phyloP scores from a whole-genome alignment of 805 yeast species.

The Ogataea wickerhamii region DNA sequence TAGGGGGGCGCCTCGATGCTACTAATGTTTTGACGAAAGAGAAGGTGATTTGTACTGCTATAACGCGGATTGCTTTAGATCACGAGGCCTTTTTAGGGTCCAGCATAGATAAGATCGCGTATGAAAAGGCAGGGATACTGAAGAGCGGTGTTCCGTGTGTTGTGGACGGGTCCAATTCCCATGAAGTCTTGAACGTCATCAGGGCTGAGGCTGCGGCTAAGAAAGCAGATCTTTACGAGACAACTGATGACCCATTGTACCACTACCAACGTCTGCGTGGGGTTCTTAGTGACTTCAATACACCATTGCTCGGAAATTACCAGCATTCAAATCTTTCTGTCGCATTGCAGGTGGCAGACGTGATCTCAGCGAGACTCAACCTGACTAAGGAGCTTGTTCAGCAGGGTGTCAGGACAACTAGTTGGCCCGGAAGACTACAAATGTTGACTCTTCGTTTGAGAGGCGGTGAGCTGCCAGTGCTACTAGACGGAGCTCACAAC shows the following conservation, averaged over 20 bases:
- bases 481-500: constrained; percentile 94
- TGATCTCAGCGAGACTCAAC: constrained; percentile 25
- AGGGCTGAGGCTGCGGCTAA: constrained; percentile 31
- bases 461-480: constrained; percentile 30
- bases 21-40: constrained; percentile 62
- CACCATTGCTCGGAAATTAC: constrained; percentile 70
- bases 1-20: constrained; percentile 88
- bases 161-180: constrained; percentile 64
- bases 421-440: constrained; percentile 91
- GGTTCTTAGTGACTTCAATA: constrained; percentile 18
- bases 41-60: constrained; percentile 57
- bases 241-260: constrained; percentile 5
- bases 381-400: constrained; percentile 31
- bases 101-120: constrained; percentile 62
- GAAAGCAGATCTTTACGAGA: constrained; percentile 28
- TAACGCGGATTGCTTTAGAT: constrained; percentile 83
- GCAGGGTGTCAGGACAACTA: constrained; percentile 51
- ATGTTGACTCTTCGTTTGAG: constrained; percentile 30
- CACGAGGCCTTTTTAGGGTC: constrained; percentile 77
- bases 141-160: constrained; percentile 59
- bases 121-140: constrained; percentile 84
- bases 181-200: constrained; percentile 48
- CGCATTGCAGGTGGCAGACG: constrained; percentile 55
- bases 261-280: constrained; percentile 6
- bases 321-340: constrained; percentile 68